A percentile compares a stretch with the other conserved stretches of the same genome.
phyloP scores from a whole-genome alignment of 768 basidiomycete species.

The Tricholoma furcatifolium region DNA sequence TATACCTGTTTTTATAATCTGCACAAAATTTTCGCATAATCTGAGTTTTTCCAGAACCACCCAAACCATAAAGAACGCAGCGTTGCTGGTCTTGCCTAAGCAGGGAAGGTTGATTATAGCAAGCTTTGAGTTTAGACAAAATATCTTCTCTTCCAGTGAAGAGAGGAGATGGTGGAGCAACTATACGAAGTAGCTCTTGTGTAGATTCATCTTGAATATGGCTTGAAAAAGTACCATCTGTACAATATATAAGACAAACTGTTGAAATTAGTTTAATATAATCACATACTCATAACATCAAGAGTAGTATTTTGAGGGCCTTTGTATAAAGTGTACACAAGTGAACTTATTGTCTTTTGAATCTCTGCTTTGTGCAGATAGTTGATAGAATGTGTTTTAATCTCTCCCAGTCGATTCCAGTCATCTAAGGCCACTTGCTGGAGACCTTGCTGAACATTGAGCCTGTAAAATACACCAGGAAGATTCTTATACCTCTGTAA shows the following conservation, averaged over 20 bases:
- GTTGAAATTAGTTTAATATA: too few relatives aligned
- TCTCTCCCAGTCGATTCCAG: neutral
- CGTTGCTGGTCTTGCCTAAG: neutral
- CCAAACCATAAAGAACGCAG: too few relatives aligned
- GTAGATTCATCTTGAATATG: too few relatives aligned
- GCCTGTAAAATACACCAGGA: too few relatives aligned
- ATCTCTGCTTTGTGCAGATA: neutral
- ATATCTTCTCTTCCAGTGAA: too few relatives aligned
- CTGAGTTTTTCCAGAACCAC: too few relatives aligned
- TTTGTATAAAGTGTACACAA: neutral
- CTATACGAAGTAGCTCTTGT: too few relatives aligned
- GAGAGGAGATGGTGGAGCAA: neutral
- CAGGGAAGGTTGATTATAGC: neutral
- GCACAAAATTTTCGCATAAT: too few relatives aligned
- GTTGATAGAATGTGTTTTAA: neutral
- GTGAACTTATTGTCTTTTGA: neutral
- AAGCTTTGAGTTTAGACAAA: neutral
- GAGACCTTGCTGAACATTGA: neutral
- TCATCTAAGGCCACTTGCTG: neutral
- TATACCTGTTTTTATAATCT: neutral
- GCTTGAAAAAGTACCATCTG: neutral
- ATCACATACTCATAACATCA: too few relatives aligned
- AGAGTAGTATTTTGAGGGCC: too few relatives aligned
- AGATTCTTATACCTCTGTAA: too few relatives aligned
- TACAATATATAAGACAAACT: neutral